A percentile compares a stretch with the other conserved stretches of the same genome.
These are phyloP conservation scores for Mytilinidion resinicola DNA, from an alignment of 495 filamentous ascomycete species.

Conservation along the genomic window DNA sequence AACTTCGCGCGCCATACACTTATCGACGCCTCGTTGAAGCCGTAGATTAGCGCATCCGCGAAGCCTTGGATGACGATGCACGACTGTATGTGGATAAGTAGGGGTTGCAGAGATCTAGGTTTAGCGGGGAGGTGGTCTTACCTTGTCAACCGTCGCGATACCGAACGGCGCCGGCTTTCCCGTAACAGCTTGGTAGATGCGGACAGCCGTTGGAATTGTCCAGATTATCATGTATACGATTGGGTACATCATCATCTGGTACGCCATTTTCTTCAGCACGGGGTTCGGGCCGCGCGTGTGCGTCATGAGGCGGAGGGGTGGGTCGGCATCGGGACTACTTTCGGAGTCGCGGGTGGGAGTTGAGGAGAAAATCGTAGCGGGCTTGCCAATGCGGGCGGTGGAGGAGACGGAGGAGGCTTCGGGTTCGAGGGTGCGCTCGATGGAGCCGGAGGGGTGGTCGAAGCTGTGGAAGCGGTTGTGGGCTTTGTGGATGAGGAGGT, in stretches of 20 bases:
- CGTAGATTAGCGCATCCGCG: constrained; percentile 42
- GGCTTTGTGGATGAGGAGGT: constrained; percentile 39
- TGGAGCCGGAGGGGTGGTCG: constrained; percentile 27
- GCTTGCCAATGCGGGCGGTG: constrained; percentile 17
- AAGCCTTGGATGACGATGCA: constrained; percentile 44
- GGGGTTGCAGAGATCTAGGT: not conserved
- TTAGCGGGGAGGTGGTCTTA: constrained; percentile 2
- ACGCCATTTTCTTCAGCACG: constrained; percentile 35
- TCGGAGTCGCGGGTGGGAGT: too few relatives aligned
- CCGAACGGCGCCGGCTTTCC: constrained; percentile 35
- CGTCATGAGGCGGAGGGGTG: not conserved
- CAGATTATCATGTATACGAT: constrained; percentile 42
- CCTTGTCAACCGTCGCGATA: constrained; percentile 42
- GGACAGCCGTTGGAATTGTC: constrained; percentile 40
- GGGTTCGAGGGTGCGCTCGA: constrained; percentile 3
- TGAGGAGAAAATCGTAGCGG: not conserved
- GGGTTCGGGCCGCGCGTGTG: constrained; percentile 11
- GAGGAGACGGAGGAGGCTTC: constrained; percentile 25
- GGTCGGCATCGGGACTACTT: not conserved
- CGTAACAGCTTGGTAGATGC: constrained; percentile 39
- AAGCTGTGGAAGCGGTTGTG: constrained; percentile 37
- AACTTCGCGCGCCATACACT: constrained; percentile 22
- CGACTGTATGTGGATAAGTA: constrained; percentile 14
- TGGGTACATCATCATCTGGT: constrained; percentile 43
- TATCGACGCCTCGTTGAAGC: constrained; percentile 34